A percentile compares a stretch with the other conserved stretches of the same genome.
These are phyloP conservation scores for Phytophthora palmivora DNA, from an alignment of 352 stramenopile species.

Conservation along the genomic window DNA sequence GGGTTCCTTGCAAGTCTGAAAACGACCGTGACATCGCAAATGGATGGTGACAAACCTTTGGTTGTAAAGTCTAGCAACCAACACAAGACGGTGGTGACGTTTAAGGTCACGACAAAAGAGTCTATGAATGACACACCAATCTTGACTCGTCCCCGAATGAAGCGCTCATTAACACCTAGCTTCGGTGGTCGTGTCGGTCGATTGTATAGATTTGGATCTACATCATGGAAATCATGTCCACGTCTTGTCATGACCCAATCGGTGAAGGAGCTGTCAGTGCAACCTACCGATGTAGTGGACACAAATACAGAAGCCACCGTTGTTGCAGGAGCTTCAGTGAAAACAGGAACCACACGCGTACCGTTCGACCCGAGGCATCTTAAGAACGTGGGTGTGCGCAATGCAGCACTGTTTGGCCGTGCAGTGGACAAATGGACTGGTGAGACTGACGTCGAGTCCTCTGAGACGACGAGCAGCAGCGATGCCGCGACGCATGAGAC, in stretches of 20 bases:
- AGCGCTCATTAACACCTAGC: constrained; percentile 32
- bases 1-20: constrained; percentile 70
- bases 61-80: constrained; percentile 26
- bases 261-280: constrained; percentile 27
- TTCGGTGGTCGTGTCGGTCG: constrained; percentile 51
- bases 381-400: constrained; percentile 69
- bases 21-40: constrained; percentile 35
- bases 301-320: neutral
- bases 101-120: constrained; percentile 32
- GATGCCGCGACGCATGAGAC: constrained; percentile 34
- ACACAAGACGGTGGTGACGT: constrained; percentile 47
- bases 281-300: constrained; percentile 13
- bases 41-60: constrained; percentile 17
- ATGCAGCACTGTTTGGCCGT: constrained; percentile 64
- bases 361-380: constrained; percentile 64
- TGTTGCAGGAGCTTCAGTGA: constrained; percentile 4
- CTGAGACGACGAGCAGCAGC: constrained; percentile 45
- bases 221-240: constrained; percentile 31
- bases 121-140: constrained; percentile 1
- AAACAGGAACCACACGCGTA: constrained; percentile 26
- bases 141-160: constrained; percentile 18
- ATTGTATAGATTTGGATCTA: constrained; percentile 37
- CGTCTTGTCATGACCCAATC: constrained; percentile 40
- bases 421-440: constrained; percentile 74
- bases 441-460: constrained; percentile 56